A percentile compares a stretch with the other conserved stretches of the same genome.
These are phyloP conservation scores for Kwoniella mangroviensis DNA, from an alignment of 768 basidiomycete species.

Conservation along the genomic window DNA sequence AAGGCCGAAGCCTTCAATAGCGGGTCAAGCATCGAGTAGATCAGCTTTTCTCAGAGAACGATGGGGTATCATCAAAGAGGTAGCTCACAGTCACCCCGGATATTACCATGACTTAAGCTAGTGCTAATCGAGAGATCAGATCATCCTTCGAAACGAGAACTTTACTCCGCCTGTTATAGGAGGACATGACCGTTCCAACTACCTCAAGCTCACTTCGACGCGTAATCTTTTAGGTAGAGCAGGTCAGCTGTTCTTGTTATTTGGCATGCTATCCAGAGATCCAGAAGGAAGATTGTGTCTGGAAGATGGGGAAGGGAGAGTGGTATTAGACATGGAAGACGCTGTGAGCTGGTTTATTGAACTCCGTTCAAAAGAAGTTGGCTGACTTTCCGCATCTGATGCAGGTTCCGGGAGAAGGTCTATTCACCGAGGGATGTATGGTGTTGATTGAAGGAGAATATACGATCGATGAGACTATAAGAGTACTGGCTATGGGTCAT, in stretches of 20 bases:
- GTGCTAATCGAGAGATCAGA: conserved; percentile 49
- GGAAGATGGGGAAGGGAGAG: conserved; percentile 90
- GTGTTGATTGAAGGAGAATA: conserved; percentile 96
- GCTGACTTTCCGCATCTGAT: not conserved
- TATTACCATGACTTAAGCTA: not conserved
- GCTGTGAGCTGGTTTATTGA: conserved; percentile 64
- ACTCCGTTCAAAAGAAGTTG: not conserved
- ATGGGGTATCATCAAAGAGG: conserved; percentile 85
- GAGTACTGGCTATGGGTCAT: conserved; percentile 93
- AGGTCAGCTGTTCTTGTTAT: conserved; percentile 84
- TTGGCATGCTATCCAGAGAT: conserved; percentile 87
- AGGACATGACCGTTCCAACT: conserved; percentile 80
- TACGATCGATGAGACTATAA: conserved; percentile 83
- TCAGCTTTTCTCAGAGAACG: conserved; percentile 80
- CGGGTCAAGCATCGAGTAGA: conserved; percentile 81
- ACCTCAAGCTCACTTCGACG: conserved; percentile 91
- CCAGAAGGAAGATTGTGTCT: conserved; percentile 89
- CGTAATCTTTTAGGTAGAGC: conserved; percentile 92
- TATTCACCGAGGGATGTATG: conserved; percentile 95
- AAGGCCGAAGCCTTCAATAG: conserved; percentile 67
- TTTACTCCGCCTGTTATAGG: conserved; percentile 95
- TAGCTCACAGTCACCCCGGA: conserved; percentile 22
- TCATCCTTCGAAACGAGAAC: conserved; percentile 91
- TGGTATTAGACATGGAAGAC: conserved; percentile 84
- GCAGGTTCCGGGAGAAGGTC: conserved; percentile 88